Base-by-base conservation (phyloP, 768 basidiomycete genomes). In the Russula sp. region DNA sequence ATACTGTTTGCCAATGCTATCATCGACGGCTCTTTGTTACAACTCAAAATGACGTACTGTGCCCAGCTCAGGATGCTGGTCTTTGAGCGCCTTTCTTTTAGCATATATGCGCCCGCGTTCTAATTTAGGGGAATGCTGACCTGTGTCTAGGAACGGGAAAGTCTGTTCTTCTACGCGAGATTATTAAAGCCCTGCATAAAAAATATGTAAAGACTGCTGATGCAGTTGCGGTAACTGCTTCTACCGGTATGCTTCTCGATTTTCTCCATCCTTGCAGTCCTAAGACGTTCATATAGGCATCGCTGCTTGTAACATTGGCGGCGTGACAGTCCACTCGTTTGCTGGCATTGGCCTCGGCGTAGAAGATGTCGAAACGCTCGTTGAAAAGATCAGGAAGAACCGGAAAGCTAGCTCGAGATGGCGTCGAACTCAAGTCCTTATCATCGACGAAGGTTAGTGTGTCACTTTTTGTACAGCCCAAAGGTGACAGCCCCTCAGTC, bases 281-380 rank as follows among this genome's bases (percentile, higher is more conserved):
- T 53, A 2, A 16, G 32, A 18, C 14, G 4, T 14, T 31, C 35
- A 16, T 60, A 35, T 61, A 88, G 89, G 89, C 49, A 97, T 98
- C 68, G 96, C 96, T 7, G 96, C 96, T 6, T 97, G 94, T 73
- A 98, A 99, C 68, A 94, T 99, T 55, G 96, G 96, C 10, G 96
- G 97, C 45, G 84, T 91, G 27, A 98, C 96, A 0, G 82, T 98
- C 40, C 96, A 99, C 72, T 95, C 92, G 0, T 99, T 97, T 71
- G 85, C 89, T n/a, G 95, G 96, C 0, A 89, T 96, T 63, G 96
- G 96, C 0, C 75, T 97, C 1, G 96, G 91, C 2, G 74, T 80
- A 3, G 93, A 90, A 44, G 73, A 72, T 10, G 81, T 82, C 0
- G 81, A 87, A 0, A 75, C 82, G 0, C 80, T 98, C 5, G 78